Conservation (phyloP, 495 filamentous ascomycete species). For the Cudoniella acicularis region DNA sequence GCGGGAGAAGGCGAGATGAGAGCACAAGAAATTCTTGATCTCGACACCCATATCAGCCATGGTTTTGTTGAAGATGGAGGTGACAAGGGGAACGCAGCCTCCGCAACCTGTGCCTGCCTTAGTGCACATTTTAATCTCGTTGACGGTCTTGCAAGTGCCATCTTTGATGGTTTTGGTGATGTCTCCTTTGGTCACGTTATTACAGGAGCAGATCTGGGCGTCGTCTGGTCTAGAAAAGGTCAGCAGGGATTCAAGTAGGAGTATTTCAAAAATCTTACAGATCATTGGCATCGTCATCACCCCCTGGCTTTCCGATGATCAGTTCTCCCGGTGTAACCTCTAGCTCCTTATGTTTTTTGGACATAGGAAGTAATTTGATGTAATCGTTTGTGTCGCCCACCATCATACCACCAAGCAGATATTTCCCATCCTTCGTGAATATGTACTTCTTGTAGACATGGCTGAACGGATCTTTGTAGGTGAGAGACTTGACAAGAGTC, state of each 20-base stretch:
- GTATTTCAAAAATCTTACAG: constrained; percentile 9
- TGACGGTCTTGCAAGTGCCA: constrained; percentile 76
- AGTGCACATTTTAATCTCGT: constrained; percentile 87
- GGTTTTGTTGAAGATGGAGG: constrained; percentile 87
- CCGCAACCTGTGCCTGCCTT: constrained; percentile 95
- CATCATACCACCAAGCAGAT: constrained; percentile 95
- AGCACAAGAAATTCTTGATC: constrained; percentile 83
- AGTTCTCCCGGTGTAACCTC: constrained; percentile 82
- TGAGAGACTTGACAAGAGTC: constrained; percentile 70
- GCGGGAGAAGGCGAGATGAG: constrained; percentile 82
- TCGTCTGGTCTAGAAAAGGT: constrained; percentile 51
- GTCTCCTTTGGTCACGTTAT: constrained; percentile 94
- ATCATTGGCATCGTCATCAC: constrained; percentile 59
- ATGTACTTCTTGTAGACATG: constrained; percentile 97
- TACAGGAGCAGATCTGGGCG: constrained; percentile 92
- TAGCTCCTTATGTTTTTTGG: constrained; percentile 79
- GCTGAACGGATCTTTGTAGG: constrained; percentile 89
- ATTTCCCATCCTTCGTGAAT: constrained; percentile 90
- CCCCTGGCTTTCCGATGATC: constrained; percentile 71
- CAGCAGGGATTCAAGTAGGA: background rate
- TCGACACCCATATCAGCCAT: constrained; percentile 92
- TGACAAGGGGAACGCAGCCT: constrained; percentile 90
- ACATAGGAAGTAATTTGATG: constrained; percentile 90
- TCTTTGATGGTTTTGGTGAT: constrained; percentile 70
- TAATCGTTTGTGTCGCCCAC: constrained; percentile 95